Percentiles rank a stretch among this genome's conserved stretches.
Conservation (phyloP, 2,329 filamentous ascomycete genomes). For the Neofusicoccum parvum region DNA sequence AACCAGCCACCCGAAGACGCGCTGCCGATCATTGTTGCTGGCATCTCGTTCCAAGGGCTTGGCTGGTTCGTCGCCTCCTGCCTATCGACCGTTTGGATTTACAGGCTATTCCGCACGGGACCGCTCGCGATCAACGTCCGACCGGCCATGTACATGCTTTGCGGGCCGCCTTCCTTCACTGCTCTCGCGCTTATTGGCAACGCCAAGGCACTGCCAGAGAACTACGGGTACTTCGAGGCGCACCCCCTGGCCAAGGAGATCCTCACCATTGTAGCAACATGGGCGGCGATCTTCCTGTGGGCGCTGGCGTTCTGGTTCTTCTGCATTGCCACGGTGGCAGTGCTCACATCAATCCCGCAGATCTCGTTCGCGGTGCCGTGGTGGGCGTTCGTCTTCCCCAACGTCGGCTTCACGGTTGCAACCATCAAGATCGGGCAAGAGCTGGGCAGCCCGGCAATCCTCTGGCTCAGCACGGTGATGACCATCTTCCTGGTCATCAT, state of each 20-base stretch:
- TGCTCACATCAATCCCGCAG: constrained; percentile 34
- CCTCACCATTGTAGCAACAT: constrained; percentile 51
- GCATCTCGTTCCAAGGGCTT: constrained; percentile 69
- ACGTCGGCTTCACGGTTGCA: constrained; percentile 47
- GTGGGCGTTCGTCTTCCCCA: constrained; percentile 60
- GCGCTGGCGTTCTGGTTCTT: constrained; percentile 62
- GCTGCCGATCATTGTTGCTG: constrained; percentile 66
- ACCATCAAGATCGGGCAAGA: constrained; percentile 43
- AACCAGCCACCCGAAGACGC: constrained; percentile 60
- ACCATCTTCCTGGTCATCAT: constrained; percentile 55
- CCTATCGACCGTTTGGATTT: constrained; percentile 74
- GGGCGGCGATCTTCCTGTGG: constrained; percentile 64
- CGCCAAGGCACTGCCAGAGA: constrained; percentile 56
- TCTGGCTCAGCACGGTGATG: constrained; percentile 49
- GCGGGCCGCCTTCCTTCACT: constrained; percentile 74
- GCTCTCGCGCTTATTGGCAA: constrained; percentile 70
- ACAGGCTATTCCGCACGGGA: constrained; percentile 68
- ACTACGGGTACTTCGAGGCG: constrained; percentile 31
- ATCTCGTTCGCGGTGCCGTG: constrained; percentile 62
- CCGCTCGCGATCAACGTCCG: constrained; percentile 66
- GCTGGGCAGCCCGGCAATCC: constrained; percentile 37
- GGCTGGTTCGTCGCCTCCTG: constrained; percentile 69
- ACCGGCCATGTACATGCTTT: constrained; percentile 73
- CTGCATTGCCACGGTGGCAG: constrained; percentile 42
- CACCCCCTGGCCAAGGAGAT: constrained; percentile 37